A percentile compares a stretch with the other conserved stretches of the same genome.
These are phyloP conservation scores for Globisporangium perplexum DNA, from an alignment of 352 stramenopile species.

Conservation along the genomic window DNA sequence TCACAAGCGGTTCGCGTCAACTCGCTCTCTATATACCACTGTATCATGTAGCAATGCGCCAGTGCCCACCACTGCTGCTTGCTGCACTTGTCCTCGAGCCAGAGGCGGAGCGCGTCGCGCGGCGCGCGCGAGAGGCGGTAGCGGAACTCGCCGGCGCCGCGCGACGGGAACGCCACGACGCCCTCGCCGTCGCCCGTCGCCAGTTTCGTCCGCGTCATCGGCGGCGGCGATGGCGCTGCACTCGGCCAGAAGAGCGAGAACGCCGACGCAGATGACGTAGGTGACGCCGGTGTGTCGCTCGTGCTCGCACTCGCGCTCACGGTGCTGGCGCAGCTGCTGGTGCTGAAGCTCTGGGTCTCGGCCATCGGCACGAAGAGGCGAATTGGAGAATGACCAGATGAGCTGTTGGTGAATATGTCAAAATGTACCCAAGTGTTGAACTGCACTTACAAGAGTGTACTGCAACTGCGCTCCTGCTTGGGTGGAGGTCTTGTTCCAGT, in stretches of 20 bases:
- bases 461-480: no score
- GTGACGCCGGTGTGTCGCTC: neutral
- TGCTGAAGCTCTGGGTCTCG: neutral
- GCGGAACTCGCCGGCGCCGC: neutral
- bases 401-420: neutral
- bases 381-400: neutral
- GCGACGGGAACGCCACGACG: conserved; percentile 2
- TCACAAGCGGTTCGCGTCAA: no score
- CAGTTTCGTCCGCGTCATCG: neutral
- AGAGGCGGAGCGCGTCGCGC: neutral
- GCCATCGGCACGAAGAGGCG: no score
- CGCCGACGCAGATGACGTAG: neutral
- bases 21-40: no score
- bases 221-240: neutral
- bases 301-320: neutral
- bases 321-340: neutral
- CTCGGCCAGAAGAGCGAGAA: neutral
- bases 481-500: no score
- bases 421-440: neutral
- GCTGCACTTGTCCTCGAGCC: conserved; percentile 3
- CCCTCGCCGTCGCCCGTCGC: conserved; percentile 11
- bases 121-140: conserved; percentile 1
- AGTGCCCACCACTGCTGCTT: conserved; percentile 8
- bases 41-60: no score
- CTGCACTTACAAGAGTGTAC: no score